Base-by-base conservation (phyloP, 2,329 filamentous ascomycete species). In the Berkeleyomyces basicola region DNA sequence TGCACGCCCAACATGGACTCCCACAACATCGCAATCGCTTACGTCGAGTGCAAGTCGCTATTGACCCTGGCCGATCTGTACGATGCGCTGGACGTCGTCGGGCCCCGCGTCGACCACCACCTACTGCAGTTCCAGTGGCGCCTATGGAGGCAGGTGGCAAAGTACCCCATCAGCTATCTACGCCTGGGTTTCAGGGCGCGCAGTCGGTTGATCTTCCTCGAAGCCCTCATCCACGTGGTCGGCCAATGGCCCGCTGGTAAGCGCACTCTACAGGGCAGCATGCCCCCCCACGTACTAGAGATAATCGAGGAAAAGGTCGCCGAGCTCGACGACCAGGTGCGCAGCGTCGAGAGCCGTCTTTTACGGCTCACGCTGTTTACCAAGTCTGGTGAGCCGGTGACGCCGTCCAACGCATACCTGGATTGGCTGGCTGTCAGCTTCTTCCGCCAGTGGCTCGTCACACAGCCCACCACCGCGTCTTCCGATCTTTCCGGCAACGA, bases 271-370 rank as follows among this genome's bases (percentile, higher is more conserved):
- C 84, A 88, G 63, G 79, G 82, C 65, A 79, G 86, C 39, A 78
- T 95, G 47, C 88, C 91, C 0, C 82, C 86, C 36, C 72, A 81
- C 0, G 89, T 96, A 0, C 77, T 96, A 7, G 90, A 96, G 67
- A 79, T 96, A 43, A 95, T 96, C 66, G 89, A 96, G 72, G 90
- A 96, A 74, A 96, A 96, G 73, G 90, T 93, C 4, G 90, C 95
- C 68, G 91, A 96, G 72, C 78, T 96, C 16, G 87, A 90, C 66
- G 90, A 96, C 69, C 79, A 85, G 6, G 88, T 95, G 66, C 81
- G 83, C 43, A 84, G 87, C 37, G 81, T 93, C 31, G 92, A 96
- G 70, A 83, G 84, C 23, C 85, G 86, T 61, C 81, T 97, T 10
- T 95, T 95, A 74, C 82, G 90, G 9, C 76, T 96, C 5, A 88